A percentile compares a stretch with the other conserved stretches of the same genome.
phyloP scores from a whole-genome alignment of 139 green algal species.

The Desmodesmus armatus region DNA sequence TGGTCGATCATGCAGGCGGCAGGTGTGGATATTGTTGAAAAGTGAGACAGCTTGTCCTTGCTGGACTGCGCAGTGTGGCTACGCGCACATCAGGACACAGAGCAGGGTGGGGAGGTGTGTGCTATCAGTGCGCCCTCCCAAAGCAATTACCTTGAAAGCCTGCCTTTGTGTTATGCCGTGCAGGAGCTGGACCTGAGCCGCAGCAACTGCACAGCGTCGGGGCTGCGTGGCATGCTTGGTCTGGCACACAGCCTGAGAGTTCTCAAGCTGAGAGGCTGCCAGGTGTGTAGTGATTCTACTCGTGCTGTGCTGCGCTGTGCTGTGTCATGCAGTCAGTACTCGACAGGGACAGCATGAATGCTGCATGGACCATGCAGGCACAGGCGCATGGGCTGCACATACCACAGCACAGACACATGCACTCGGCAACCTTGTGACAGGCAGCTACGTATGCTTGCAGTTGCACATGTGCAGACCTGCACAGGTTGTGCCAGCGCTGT shows the following conservation, averaged over 20 bases:
- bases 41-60: no score
- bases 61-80: no score
- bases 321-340: no score
- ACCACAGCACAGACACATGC: not conserved
- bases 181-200: conserved; percentile 29
- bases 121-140: no score
- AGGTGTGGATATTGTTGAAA: not conserved
- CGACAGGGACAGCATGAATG: not conserved
- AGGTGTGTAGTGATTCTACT: no score
- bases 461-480: no score
- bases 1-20: not conserved
- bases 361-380: not conserved
- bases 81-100: no score
- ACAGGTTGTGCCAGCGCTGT: not conserved
- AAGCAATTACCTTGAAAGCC: no score
- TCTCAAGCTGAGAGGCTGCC: conserved; percentile 24
- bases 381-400: not conserved
- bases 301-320: no score
- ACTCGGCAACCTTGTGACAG: not conserved
- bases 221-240: not conserved
- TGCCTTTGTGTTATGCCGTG: not conserved
- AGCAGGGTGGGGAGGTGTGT: no score
- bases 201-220: not conserved
- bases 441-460: not conserved
- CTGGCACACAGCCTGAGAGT: conserved; percentile 8